A percentile compares a stretch with the other conserved stretches of the same genome.
Evolutionary conservation across 805 yeast genomes (phyloP).

Genomic region (Candida oleophila): DNA sequence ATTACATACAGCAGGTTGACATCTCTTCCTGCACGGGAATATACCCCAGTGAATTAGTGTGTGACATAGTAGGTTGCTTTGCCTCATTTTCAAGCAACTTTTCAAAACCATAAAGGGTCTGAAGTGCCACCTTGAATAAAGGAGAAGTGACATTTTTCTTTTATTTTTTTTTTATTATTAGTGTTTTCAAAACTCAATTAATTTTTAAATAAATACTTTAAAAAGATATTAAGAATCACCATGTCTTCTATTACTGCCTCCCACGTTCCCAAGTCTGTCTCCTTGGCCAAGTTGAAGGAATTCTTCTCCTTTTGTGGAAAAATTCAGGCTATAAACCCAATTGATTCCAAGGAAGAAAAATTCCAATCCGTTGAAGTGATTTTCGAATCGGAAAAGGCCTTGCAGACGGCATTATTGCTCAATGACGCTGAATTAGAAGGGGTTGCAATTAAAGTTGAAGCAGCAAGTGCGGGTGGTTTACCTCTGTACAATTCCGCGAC

Average conservation of each 20-base stretch:
- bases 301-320: constrained; percentile 77
- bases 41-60: neutral
- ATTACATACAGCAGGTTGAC: neutral
- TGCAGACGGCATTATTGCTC: constrained; percentile 66
- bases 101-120: neutral
- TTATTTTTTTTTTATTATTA: neutral
- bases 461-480: constrained; percentile 11
- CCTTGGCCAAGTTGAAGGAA: constrained; percentile 53
- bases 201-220: too few species aligned
- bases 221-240: neutral
- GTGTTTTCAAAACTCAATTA: neutral
- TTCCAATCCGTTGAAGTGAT: constrained; percentile 45
- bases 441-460: constrained; percentile 41
- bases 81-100: neutral
- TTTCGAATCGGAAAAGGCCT: constrained; percentile 60
- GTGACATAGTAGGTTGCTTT: neutral
- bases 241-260: constrained; percentile 53
- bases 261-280: constrained; percentile 50
- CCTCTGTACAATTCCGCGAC: constrained; percentile 17
- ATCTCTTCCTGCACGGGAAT: neutral
- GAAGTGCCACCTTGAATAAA: too few species aligned
- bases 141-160: too few species aligned
- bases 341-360: constrained; percentile 21
- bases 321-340: constrained; percentile 33
- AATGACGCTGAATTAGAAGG: constrained; percentile 76